Evolutionary conservation across 2,329 filamentous ascomycete species (phyloP), one percentile per base, ranked within the genome.

Genomic region (Atkinsonella hypoxylon): DNA sequence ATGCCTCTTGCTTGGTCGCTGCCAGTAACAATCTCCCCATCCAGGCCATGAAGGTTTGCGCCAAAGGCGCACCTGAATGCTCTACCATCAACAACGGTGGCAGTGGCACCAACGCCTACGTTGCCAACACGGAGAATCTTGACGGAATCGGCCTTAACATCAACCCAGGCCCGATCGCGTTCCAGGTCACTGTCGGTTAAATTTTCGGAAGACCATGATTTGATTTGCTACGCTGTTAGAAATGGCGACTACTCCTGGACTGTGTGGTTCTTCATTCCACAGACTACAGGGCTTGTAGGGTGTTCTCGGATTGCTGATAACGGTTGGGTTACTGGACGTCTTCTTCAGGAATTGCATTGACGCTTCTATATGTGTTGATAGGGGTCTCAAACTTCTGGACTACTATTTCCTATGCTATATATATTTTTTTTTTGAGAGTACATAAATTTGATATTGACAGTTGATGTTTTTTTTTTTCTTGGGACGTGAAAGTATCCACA

Each of bases 1-100:
- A 78, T 51, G 73, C 70, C 54, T 77, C 73, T 4, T 69, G 68
- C 52, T 67, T 78, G 10, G 71, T 75, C 41, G 64, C 73, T 31
- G 64, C 68, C 57, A 53, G 58, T 30, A 54, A 57, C 48, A 53
- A 55, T 51, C 56, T 64, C 13, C 4, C 51, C 17, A 65, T 69
- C 48, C 64, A 62, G 20, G 66, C 63, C 55, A 61, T 73, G 53
- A 59, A 58, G 30, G 66, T 75, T 55, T 67, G 51, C 42, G 48
- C 64, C 54, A 67, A 64, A 54, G 57, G 59, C n/a, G 41, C 41
- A 13, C 30, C 26, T 41, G 64, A 62, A 54, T 76, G 73, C 67
- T 71, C 70, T 38, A 65, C 57, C 61, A 62, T 72, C 61, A 62
- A 61, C 57, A 51, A 59, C 18, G 63, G 62, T 50, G 67, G 67